Conservation (phyloP, 2,329 filamentous ascomycete species). For the Apiospora malaysiana region DNA sequence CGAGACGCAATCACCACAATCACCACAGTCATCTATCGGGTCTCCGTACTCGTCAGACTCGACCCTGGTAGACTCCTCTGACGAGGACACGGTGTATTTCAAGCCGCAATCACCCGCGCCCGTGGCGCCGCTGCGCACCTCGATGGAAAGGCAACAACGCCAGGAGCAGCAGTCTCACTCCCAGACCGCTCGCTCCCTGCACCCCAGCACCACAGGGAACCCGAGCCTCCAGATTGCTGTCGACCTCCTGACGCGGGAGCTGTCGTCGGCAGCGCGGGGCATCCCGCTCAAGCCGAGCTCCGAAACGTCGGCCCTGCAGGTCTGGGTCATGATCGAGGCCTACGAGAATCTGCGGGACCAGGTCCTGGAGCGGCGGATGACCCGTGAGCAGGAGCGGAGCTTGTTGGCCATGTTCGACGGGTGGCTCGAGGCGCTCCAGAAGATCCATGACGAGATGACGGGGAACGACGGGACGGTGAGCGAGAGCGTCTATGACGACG, state of each 20-base stretch:
- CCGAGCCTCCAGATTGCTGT: slow-evolving; percentile 57
- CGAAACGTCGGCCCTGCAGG: slow-evolving; percentile 53
- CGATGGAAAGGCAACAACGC: slow-evolving; percentile 16
- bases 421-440: slow-evolving; percentile 57
- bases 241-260: slow-evolving; percentile 56
- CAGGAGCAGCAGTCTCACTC: background rate
- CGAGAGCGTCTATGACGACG: slow-evolving; percentile 43
- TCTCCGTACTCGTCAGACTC: slow-evolving; percentile 51
- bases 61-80: slow-evolving; percentile 48
- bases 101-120: slow-evolving; percentile 51
- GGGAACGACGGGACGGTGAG: slow-evolving; percentile 36
- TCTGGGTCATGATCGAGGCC: slow-evolving; percentile 64
- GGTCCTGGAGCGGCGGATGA: slow-evolving; percentile 42
- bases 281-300: slow-evolving; percentile 33
- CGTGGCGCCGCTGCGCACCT: slow-evolving; percentile 36
- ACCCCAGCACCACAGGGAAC: slow-evolving; percentile 21
- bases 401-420: slow-evolving; percentile 53
- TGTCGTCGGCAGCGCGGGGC: slow-evolving; percentile 47
- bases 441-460: slow-evolving; percentile 50
- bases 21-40: slow-evolving; percentile 23
- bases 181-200: background rate
- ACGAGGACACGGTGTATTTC: slow-evolving; percentile 54
- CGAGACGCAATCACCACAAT: background rate
- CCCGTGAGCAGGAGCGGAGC: slow-evolving; percentile 36
- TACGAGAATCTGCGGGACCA: slow-evolving; percentile 60